Evolutionary conservation across 768 basidiomycete species (phyloP).

Genomic region (Peribolospora baueri): DNA sequence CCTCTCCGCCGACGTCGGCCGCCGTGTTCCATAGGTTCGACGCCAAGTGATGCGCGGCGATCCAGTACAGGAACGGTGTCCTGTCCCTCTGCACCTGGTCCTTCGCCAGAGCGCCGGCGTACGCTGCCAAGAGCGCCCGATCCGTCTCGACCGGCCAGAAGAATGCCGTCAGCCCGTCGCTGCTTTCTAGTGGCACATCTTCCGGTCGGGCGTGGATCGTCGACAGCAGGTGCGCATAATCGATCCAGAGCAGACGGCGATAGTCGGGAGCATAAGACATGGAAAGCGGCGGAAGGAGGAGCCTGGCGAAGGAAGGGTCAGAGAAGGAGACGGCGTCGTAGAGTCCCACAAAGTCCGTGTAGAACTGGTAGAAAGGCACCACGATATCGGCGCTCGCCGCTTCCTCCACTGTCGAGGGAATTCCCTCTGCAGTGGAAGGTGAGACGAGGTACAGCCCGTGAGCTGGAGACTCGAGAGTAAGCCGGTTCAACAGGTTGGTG

Average conservation of each 20-base stretch:
- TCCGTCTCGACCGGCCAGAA: slow-evolving; percentile 47
- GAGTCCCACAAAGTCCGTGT: slow-evolving; percentile 68
- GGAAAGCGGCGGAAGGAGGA: slow-evolving; percentile 51
- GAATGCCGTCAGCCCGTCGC: slow-evolving; percentile 27
- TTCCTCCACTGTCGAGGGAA: slow-evolving; percentile 24
- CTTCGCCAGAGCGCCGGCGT: slow-evolving; percentile 32
- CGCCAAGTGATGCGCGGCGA: slow-evolving; percentile 60
- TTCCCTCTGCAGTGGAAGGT: neutral
- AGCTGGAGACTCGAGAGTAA: slow-evolving; percentile 16
- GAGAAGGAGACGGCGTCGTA: slow-evolving; percentile 79
- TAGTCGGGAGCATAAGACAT: slow-evolving; percentile 60
- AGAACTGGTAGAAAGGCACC: slow-evolving; percentile 79
- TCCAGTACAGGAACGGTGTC: slow-evolving; percentile 29
- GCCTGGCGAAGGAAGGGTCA: slow-evolving; percentile 43
- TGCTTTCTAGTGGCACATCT: slow-evolving; percentile 19
- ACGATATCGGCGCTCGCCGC: slow-evolving; percentile 39
- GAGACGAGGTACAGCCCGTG: neutral
- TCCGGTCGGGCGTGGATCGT: slow-evolving; percentile 23
- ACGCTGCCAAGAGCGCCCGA: slow-evolving; percentile 36
- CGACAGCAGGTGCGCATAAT: slow-evolving; percentile 41
- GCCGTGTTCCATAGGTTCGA: neutral
- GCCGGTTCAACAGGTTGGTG: slow-evolving; percentile 34
- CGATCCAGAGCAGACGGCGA: slow-evolving; percentile 58
- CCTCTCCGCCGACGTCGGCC: too few species aligned
- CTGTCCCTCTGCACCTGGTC: slow-evolving; percentile 24